These are phyloP conservation scores for Colletotrichum sp. DNA, from an alignment of 2,329 filamentous ascomycete species.

Conservation along the genomic window DNA sequence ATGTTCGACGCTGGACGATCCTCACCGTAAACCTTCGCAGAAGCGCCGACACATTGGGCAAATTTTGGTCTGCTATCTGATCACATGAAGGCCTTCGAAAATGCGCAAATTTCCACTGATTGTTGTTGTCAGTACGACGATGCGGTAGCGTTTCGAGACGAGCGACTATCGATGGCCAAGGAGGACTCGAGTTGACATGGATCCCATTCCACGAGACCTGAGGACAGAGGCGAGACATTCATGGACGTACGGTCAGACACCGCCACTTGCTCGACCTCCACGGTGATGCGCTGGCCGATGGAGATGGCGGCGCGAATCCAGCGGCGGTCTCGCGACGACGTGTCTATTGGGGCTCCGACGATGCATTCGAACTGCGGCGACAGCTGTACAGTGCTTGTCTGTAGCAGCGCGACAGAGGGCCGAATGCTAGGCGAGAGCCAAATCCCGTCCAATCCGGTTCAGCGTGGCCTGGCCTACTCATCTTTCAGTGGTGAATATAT, in stretches of 20 bases:
- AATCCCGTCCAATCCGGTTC: not conserved
- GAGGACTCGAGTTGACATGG: not conserved
- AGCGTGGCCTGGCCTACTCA: not conserved
- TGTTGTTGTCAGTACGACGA: not conserved
- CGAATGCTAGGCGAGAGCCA: not conserved
- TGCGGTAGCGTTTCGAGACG: not conserved
- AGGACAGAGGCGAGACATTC: not conserved
- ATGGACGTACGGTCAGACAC: not conserved
- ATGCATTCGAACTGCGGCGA: not conserved
- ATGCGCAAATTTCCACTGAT: not conserved
- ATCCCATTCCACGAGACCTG: not conserved
- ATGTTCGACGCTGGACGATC: conserved; percentile 3
- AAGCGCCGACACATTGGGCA: not conserved
- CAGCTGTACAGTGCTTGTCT: not conserved
- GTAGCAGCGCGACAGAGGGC: not conserved
- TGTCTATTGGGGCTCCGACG: not conserved
- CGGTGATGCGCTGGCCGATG: not conserved
- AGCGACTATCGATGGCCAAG: not conserved
- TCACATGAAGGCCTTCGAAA: not conserved
- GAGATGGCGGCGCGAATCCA: not conserved
- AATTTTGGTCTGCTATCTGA: not conserved
- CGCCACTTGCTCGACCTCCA: not conserved
- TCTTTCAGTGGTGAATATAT: not conserved
- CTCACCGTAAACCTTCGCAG: not conserved
- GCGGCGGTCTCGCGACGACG: not conserved